phyloP scores from a whole-genome alignment of 2,329 filamentous ascomycete genomes.

The Aspergillus melleus region DNA sequence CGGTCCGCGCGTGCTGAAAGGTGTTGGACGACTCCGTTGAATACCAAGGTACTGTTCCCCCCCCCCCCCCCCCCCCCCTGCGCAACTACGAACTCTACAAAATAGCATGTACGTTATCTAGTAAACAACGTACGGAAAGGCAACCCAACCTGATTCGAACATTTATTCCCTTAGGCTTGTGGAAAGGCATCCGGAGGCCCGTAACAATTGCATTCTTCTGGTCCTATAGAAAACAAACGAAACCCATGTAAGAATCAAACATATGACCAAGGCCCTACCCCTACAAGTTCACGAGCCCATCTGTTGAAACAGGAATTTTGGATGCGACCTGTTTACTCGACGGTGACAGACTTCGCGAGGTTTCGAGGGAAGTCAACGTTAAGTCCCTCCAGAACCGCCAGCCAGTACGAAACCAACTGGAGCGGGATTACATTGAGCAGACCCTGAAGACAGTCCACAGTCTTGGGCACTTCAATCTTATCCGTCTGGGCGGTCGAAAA shows the following conservation, averaged over 20 bases:
- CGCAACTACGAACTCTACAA: too few species aligned
- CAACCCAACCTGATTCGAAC: too few species aligned
- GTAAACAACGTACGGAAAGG: too few species aligned
- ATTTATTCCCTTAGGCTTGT: too few species aligned
- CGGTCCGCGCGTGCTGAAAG: too few species aligned
- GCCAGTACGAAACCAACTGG: constrained; percentile 98
- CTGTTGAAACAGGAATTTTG: background rate
- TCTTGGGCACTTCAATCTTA: constrained; percentile 96
- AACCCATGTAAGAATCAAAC: constrained; percentile 5
- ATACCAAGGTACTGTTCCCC: too few species aligned
- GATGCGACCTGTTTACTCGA: constrained; percentile 67
- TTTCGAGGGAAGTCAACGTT: constrained; percentile 99
- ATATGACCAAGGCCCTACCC: background rate
- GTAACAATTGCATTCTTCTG: constrained; percentile 6
- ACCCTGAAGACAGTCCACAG: constrained; percentile 92
- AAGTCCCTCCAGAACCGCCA: constrained; percentile 90
- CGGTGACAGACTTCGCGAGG: constrained; percentile 97
- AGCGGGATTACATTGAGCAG: constrained; percentile 96
- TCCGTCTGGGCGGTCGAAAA: constrained; percentile 86
- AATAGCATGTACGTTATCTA: too few species aligned
- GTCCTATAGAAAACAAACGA: constrained; percentile 2
- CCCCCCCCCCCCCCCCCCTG: too few species aligned
- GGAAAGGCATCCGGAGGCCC: background rate
- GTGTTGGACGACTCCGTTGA: too few species aligned
- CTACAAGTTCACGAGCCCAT: background rate